Percentiles rank a stretch among this genome's conserved stretches.
These are phyloP conservation scores for Aspergillus steynii DNA, from an alignment of 495 filamentous ascomycete species.

Conservation along the genomic window DNA sequence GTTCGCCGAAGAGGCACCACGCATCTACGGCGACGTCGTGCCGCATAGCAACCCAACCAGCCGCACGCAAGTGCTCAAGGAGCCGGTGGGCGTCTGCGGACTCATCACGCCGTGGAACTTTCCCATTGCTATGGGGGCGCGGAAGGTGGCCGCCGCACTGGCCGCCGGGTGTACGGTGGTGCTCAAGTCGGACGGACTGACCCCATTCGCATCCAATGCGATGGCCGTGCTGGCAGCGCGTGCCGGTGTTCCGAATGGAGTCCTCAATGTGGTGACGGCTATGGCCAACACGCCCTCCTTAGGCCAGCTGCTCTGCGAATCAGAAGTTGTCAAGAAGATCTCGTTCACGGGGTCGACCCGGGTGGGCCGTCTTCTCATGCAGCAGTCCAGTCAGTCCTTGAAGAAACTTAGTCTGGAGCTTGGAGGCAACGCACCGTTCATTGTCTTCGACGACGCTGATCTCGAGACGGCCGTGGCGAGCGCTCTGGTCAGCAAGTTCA, in stretches of 20 bases:
- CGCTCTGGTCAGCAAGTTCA: slow-evolving; percentile 49
- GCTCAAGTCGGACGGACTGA: slow-evolving; percentile 50
- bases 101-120: slow-evolving; percentile 69
- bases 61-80: slow-evolving; percentile 28
- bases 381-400: slow-evolving; percentile 45
- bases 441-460: slow-evolving; percentile 55
- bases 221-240: slow-evolving; percentile 48
- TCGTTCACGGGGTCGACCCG: slow-evolving; percentile 54
- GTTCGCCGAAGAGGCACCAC: slow-evolving; percentile 76
- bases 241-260: slow-evolving; percentile 51
- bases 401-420: slow-evolving; percentile 56
- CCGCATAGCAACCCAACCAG: slow-evolving; percentile 35
- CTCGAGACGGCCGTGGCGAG: slow-evolving; percentile 46
- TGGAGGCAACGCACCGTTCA: slow-evolving; percentile 56
- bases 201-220: slow-evolving; percentile 48
- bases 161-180: slow-evolving; percentile 54
- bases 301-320: slow-evolving; percentile 41
- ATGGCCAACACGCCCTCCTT: slow-evolving; percentile 44
- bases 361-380: slow-evolving; percentile 53
- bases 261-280: slow-evolving; percentile 50
- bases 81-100: slow-evolving; percentile 40
- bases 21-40: slow-evolving; percentile 72
- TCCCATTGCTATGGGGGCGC: slow-evolving; percentile 78
- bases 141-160: slow-evolving; percentile 69
- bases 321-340: slow-evolving; percentile 44